Base-by-base conservation (phyloP, 257 asterid species). In the Salvia rosmarinus region DNA sequence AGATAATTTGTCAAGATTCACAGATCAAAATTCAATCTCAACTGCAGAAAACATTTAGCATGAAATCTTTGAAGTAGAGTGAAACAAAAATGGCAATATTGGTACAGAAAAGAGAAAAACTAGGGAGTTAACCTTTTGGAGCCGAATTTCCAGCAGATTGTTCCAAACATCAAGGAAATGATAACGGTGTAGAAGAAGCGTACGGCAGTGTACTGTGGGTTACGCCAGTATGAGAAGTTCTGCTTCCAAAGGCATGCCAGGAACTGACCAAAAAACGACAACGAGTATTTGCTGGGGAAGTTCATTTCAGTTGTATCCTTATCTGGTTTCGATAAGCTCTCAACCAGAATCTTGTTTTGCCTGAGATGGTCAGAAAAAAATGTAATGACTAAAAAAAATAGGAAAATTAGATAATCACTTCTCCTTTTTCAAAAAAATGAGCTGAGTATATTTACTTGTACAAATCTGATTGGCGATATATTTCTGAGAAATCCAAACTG, bases 171-270 rank as follows among this genome's bases (percentile, higher is more conserved):
- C 75, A 93, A 64, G 0, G 98, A 90, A 19, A 87, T 86, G 82
- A 87, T 83, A n/a, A 80, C 80, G 0, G 98, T 90, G 84, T 84
- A 93, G 81, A 93, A 79, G 82, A 88, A 84, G 61, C 96, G 92
- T 9, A 93, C 95, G 8, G 96, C 98, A 10, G 96, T 87, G 65
- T 93, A 90, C 14, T 79, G 90, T 7, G 98, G 96, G 74, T 90
- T 90, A 56, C 97, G 82, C 98, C 98, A 93, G 77, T 93, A 93
- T 1, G 98, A 90, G 32, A 81, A 81, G 67, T 87, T 84, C 79
- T 90, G 98, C 77, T 93, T 93, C 98, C 98, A 93, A 60, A 93
- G 90, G 85, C 98, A 93, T 19, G 96, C 95, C 40, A 80, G 75
- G 62, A 84, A 90, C 74, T 93, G 98, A 44, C 80, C 89, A 7